Percentiles rank a stretch among this genome's conserved stretches.
Conservation (phyloP, 371 early-diverging fungal species). For the Umbelopsis sp. region DNA sequence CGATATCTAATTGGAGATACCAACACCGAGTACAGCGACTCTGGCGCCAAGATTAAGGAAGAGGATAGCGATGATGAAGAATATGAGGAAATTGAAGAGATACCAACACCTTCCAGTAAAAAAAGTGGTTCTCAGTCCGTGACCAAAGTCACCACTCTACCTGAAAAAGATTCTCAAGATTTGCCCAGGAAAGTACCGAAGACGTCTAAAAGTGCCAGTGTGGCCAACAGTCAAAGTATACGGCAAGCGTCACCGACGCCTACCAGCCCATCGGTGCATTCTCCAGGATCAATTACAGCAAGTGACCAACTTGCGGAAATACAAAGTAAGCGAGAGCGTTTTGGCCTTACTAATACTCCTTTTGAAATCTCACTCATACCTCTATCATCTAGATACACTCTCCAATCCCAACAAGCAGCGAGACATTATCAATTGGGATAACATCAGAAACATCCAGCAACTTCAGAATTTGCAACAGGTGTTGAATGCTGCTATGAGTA, state of each 20-base stretch:
- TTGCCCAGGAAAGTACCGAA: background rate
- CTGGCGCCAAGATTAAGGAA: slow-evolving; percentile 6
- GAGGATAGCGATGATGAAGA: slow-evolving; percentile 29
- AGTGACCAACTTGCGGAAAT: slow-evolving; percentile 4
- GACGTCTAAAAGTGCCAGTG: slow-evolving; percentile 15
- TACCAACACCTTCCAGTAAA: background rate
- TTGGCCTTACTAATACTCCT: no score
- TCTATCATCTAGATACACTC: background rate
- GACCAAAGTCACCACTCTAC: background rate
- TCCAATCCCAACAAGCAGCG: slow-evolving; percentile 10
- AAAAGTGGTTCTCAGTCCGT: background rate
- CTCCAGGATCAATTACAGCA: background rate
- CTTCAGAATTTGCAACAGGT: slow-evolving; percentile 8
- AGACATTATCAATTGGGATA: slow-evolving; percentile 16
- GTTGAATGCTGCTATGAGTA: slow-evolving; percentile 16
- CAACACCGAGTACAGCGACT: slow-evolving; percentile 24
- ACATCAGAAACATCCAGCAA: slow-evolving; percentile 15
- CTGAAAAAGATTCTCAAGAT: background rate
- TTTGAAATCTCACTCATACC: no score
- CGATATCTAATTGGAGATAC: slow-evolving; percentile 47
- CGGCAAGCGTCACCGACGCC: background rate
- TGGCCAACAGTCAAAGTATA: slow-evolving; percentile 13
- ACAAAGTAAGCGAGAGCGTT: slow-evolving; percentile 1
- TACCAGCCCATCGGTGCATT: background rate
- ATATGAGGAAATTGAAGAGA: slow-evolving; percentile 32